phyloP scores from a whole-genome alignment of 2,329 filamentous ascomycete species.

The Fusarium hainanense region DNA sequence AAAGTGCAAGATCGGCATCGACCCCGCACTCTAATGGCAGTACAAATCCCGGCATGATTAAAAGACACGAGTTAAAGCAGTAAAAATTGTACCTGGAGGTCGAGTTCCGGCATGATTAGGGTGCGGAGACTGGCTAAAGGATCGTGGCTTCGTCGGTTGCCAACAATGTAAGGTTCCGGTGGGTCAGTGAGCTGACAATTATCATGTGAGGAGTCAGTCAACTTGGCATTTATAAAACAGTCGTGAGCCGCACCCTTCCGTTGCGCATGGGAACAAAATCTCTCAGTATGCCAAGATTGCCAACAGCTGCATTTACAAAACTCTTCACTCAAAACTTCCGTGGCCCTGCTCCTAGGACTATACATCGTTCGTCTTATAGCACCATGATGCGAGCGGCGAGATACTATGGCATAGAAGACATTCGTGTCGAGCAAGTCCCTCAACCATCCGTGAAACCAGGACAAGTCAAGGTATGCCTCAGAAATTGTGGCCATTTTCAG shows the following conservation, averaged over 20 bases:
- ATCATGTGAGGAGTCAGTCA: constrained; percentile 17
- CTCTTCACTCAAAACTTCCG: constrained; percentile 1
- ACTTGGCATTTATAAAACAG: constrained; percentile 26
- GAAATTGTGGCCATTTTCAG: rapidly evolving
- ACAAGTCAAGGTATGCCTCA: constrained; percentile 55
- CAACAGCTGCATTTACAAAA: neutral
- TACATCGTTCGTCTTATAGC: constrained; percentile 14
- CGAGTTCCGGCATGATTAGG: neutral
- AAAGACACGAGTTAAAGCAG: neutral
- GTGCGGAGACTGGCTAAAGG: constrained; percentile 4
- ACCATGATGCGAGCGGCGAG: constrained; percentile 67
- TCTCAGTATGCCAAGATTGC: constrained; percentile 3
- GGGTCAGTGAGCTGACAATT: constrained; percentile 33
- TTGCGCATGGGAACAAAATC: neutral
- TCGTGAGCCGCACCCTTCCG: neutral
- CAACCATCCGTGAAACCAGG: constrained; percentile 59
- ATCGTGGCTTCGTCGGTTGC: neutral
- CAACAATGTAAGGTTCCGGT: constrained; percentile 4
- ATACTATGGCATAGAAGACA: constrained; percentile 66
- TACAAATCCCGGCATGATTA: neutral
- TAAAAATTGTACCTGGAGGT: neutral
- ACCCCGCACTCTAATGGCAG: constrained; percentile 25
- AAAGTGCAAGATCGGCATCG: constrained; percentile 13
- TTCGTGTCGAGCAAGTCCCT: constrained; percentile 64
- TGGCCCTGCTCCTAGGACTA: neutral